Percentiles rank a stretch among this genome's conserved stretches.
Evolutionary conservation across 2,329 filamentous ascomycete genomes (phyloP).

Genomic region (Stemphylium vesicarium): DNA sequence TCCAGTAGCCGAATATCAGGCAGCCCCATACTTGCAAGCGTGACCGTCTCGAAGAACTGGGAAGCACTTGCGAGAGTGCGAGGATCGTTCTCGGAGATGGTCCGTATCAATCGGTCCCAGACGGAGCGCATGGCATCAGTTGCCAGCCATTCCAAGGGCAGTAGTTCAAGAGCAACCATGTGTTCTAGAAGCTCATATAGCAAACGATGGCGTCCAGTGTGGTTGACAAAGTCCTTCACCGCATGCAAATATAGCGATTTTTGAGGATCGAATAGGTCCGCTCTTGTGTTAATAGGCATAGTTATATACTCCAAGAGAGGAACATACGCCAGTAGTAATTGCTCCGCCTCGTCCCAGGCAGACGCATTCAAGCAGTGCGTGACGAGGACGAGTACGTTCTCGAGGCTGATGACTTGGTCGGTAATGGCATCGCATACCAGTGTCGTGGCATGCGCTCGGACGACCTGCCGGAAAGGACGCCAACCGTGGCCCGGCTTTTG

Average conservation of each 20-base stretch:
- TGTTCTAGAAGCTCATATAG: slow-evolving; percentile 44
- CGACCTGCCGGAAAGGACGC: slow-evolving; percentile 49
- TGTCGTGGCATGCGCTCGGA: slow-evolving; percentile 50
- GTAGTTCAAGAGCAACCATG: slow-evolving; percentile 42
- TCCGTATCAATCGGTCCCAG: slow-evolving; percentile 44
- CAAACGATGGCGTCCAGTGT: slow-evolving; percentile 39
- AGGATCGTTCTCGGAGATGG: slow-evolving; percentile 37
- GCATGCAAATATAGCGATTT: slow-evolving; percentile 36
- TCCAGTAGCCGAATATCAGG: slow-evolving; percentile 33
- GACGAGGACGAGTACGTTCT: slow-evolving; percentile 34
- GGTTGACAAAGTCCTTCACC: slow-evolving; percentile 35
- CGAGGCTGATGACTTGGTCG: slow-evolving; percentile 38
- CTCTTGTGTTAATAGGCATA: slow-evolving; percentile 32
- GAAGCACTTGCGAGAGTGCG: slow-evolving; percentile 34
- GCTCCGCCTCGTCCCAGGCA: slow-evolving; percentile 46
- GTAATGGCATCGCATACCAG: slow-evolving; percentile 47
- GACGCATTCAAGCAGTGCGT: slow-evolving; percentile 38
- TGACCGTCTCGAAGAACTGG: slow-evolving; percentile 40
- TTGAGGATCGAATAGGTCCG: slow-evolving; percentile 37
- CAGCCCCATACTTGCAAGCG: slow-evolving; percentile 37
- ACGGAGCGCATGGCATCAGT: slow-evolving; percentile 44
- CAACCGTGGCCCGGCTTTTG: slow-evolving; percentile 44
- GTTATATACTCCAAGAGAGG: slow-evolving; percentile 30
- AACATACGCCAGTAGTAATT: slow-evolving; percentile 38
- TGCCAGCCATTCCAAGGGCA: slow-evolving; percentile 50